phyloP scores from a whole-genome alignment of 2,329 filamentous ascomycete species.

The Penicillium verrucosum region DNA sequence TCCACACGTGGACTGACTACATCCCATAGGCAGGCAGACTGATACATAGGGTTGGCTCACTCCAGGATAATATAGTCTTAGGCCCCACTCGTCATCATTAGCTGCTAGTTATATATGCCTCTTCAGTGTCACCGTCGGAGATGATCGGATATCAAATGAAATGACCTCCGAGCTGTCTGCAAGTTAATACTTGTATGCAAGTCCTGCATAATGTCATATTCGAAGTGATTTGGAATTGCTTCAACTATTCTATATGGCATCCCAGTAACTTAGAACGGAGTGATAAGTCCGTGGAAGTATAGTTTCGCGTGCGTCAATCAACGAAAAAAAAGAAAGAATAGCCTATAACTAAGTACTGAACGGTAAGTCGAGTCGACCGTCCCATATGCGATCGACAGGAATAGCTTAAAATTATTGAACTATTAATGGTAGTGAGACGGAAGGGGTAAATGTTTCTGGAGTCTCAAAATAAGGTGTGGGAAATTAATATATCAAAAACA shows the following conservation, averaged over 20 bases:
- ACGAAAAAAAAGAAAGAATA: neutral
- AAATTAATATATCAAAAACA: constrained; percentile 1
- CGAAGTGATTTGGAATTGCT: neutral
- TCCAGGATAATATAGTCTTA: too few relatives aligned
- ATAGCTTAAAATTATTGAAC: neutral
- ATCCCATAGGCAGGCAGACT: neutral
- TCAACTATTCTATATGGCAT: neutral
- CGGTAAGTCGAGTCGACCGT: neutral
- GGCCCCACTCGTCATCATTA: neutral
- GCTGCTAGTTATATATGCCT: neutral
- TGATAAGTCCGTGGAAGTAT: constrained; percentile 1
- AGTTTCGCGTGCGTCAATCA: neutral
- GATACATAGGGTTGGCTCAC: neutral
- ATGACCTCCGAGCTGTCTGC: neutral
- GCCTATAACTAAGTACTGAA: neutral
- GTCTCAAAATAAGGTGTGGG: neutral
- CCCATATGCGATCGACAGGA: constrained; percentile 1
- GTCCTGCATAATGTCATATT: neutral
- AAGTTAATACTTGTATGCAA: neutral
- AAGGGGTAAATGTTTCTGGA: neutral
- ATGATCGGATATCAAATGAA: neutral
- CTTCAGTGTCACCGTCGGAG: neutral
- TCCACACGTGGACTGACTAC: neutral
- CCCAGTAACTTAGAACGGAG: neutral
- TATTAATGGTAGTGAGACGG: neutral